A percentile compares a stretch with the other conserved stretches of the same genome.
These are phyloP conservation scores for Penicillium atrosanguineum DNA, from an alignment of 495 filamentous ascomycete genomes.

Conservation along the genomic window DNA sequence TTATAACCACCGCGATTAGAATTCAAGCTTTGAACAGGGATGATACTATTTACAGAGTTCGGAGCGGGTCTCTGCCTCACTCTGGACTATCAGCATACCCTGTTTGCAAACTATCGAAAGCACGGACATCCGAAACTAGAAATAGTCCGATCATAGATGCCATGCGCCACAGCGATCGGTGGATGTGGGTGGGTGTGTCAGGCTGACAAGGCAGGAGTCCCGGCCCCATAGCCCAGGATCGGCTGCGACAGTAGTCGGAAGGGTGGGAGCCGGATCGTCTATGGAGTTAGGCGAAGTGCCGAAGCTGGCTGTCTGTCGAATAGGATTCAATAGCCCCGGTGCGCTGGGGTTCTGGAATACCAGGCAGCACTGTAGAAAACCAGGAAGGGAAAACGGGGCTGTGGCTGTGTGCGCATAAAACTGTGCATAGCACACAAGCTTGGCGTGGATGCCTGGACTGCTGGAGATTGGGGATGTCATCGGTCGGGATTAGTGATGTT, in stretches of 20 bases:
- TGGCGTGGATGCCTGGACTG: conserved; percentile 8
- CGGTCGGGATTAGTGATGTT: not conserved
- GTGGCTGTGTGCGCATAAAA: conserved; percentile 16
- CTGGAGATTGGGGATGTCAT: not conserved
- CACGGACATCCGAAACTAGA: not conserved
- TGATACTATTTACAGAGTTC: not conserved
- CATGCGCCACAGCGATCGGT: conserved; percentile 11
- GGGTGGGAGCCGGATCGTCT: conserved; percentile 1
- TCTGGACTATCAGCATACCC: not conserved
- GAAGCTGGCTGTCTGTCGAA: not conserved
- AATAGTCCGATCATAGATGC: conserved; percentile 2
- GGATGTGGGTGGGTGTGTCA: not conserved
- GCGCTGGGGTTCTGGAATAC: conserved; percentile 4
- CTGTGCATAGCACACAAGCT: not conserved
- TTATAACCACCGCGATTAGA: not conserved
- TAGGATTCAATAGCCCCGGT: conserved; percentile 11
- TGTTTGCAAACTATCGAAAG: not conserved
- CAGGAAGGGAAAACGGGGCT: conserved; percentile 5
- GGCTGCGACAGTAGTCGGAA: not conserved
- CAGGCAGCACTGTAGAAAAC: conserved; percentile 7
- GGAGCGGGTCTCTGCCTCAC: not conserved
- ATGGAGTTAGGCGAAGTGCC: conserved; percentile 5
- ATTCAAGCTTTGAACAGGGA: not conserved
- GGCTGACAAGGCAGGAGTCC: not conserved
- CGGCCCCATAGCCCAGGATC: not conserved